Evolutionary conservation across 495 filamentous ascomycete species (phyloP).

Genomic region (Cladorrhinum samala): DNA sequence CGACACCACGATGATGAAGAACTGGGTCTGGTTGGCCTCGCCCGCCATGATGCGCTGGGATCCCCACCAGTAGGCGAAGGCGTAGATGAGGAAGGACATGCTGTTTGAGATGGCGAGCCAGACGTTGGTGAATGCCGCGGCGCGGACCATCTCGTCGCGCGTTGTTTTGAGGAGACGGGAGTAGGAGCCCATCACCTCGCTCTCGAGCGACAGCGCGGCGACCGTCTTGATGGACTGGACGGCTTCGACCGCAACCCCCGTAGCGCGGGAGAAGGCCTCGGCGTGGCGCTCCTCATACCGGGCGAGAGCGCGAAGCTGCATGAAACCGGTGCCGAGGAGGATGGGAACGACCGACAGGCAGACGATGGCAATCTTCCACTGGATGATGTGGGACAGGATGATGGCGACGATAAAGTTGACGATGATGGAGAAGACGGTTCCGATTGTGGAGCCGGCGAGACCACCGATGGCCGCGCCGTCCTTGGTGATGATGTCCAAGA

Average conservation of each 20-base stretch:
- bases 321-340: conserved; percentile 70
- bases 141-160: conserved; percentile 12
- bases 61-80: conserved; percentile 72
- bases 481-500: conserved; percentile 73
- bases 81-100: conserved; percentile 69
- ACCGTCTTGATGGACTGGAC: conserved; percentile 81
- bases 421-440: conserved; percentile 66
- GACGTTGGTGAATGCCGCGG: conserved; percentile 16
- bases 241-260: conserved; percentile 78
- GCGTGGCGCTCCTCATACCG: conserved; percentile 65
- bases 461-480: conserved; percentile 74
- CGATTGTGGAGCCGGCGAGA: conserved; percentile 69
- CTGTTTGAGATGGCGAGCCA: conserved; percentile 74
- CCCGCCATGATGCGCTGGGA: conserved; percentile 60
- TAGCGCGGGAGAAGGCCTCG: conserved; percentile 61
- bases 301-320: conserved; percentile 62
- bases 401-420: conserved; percentile 66
- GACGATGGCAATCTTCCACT: conserved; percentile 84
- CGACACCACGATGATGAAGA: conserved; percentile 72
- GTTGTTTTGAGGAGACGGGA: conserved; percentile 13
- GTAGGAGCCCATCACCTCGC: conserved; percentile 67
- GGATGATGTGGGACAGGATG: conserved; percentile 59
- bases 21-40: conserved; percentile 64
- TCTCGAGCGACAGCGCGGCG: conserved; percentile 53
- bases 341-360: conserved; percentile 71